Base-by-base conservation (phyloP, 257 asterid species). In the Leptodermis oblonga region DNA sequence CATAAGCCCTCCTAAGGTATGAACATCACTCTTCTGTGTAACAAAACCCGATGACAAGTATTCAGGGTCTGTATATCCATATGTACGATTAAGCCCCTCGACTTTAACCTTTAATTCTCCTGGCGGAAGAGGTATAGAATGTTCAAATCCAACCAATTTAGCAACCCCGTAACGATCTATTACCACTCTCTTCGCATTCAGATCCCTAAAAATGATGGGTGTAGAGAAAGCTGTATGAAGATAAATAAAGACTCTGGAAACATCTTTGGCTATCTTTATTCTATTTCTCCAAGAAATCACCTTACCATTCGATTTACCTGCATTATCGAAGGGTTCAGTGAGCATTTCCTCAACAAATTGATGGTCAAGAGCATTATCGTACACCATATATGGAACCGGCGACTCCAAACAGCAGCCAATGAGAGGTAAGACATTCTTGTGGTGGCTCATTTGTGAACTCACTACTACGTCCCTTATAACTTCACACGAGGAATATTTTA, bases 221-320 rank as follows among this genome's bases (percentile, higher is more conserved):
- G 70, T 34, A 31, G 70, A 45, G n/a, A 72, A 72, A 25, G 70
- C 76, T 62, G 51, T 41, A 18, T 72, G 76, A 17, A 72, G 70
- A 72, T 72, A 72, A 34, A 46, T 31, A 33, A 70, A 11, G 9
- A 49, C 31, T 9, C 43, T 41, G 6, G 53, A 31, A 42, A 64
- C 26, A 13, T 37, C 62, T 17, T n/a, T n/a, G n/a, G n/a, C n/a
- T n/a, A n/a, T n/a, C n/a, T n/a, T n/a, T n/a, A n/a, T n/a, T n/a
- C n/a, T n/a, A n/a, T n/a, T n/a, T n/a, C n/a, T n/a, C n/a, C n/a
- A n/a, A n/a, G n/a, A n/a, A n/a, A n/a, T n/a, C n/a, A n/a, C n/a
- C n/a, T n/a, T n/a, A n/a, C n/a, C n/a, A n/a, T n/a, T n/a, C n/a
- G n/a, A n/a, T n/a, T n/a, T n/a, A n/a, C n/a, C n/a, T n/a, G n/a